Evolutionary conservation across 1,284 basidiomycete genomes (phyloP), one percentile per base, ranked within the genome.

Genomic region (Inonotus hispidus): DNA sequence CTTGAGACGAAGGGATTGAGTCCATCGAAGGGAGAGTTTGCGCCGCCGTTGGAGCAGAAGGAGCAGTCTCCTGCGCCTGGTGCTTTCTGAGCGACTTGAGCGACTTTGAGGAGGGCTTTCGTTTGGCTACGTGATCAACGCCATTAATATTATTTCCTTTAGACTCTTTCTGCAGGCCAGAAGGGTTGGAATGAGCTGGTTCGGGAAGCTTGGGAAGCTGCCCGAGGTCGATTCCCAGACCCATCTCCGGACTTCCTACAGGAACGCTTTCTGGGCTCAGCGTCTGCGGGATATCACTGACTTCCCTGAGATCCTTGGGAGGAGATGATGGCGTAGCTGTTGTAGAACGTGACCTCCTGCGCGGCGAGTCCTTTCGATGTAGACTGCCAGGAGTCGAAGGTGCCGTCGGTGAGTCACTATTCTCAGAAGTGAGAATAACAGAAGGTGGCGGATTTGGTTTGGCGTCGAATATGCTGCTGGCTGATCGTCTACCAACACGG

Each of bases 61-160:
- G 53, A 21, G 59, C 35, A 8, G 19, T 43, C 3, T 37, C 43
- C 23, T 47, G 32, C 57, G 29, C 54, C 63, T 57, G 52, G 23
- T 65, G 65, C 56, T 27, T 10, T 66, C 63, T 47, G 68, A 65
- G 39, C 64, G 63, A 52, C 64, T 67, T 56, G 67, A 69, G 6
- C 56, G 66, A 29, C 68, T 64, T 49, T 38, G 63, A 53, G 45
- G 63, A 63, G 14, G 38, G 16, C 54, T 63, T 63, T 38, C 49
- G 62, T n/a, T 38, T 56, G 13, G 59, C 19, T 39, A 47, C 8
- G 41, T 47, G 38, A 23, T 55, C 56, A 43, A 60, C 4, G 3
- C 59, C 59, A 37, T 61, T 56, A 7, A 52, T 55, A 43, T 25
- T 43, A 43, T 25, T 43, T 10, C 41, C 19, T 7, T 43, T 56